These are phyloP conservation scores for Pythium phragmiticola DNA, from an alignment of 352 stramenopile genomes.

Conservation along the genomic window DNA sequence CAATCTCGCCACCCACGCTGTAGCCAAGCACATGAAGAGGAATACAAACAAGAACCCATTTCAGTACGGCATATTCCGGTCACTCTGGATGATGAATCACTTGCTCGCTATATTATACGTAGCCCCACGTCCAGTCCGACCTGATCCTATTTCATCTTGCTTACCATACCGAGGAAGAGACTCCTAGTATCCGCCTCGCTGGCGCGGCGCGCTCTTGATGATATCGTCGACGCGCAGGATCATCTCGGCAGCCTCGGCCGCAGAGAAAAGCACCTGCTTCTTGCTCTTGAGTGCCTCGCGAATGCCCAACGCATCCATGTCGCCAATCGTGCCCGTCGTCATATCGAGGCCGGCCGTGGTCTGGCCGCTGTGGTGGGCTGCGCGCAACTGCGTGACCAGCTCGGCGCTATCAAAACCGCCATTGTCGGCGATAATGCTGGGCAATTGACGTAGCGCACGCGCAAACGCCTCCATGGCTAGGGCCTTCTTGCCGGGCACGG, in stretches of 20 bases:
- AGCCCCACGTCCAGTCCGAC: not conserved
- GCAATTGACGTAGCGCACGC: constrained; percentile 94
- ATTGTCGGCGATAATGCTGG: constrained; percentile 99
- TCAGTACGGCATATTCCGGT: too few relatives aligned
- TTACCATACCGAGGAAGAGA: not conserved
- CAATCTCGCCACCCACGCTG: not conserved
- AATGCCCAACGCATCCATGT: constrained; percentile 98
- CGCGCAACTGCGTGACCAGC: constrained; percentile 95
- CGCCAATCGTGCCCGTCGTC: constrained; percentile 92
- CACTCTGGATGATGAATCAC: not conserved
- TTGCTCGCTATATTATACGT: constrained; percentile 13
- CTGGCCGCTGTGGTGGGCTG: constrained; percentile 91
- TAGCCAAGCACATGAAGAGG: not conserved
- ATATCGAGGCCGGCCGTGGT: constrained; percentile 97
- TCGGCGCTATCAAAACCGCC: constrained; percentile 98
- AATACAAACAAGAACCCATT: not conserved
- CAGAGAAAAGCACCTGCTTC: constrained; percentile 96
- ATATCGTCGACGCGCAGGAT: constrained; percentile 99
- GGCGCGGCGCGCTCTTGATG: constrained; percentile 93
- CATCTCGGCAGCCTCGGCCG: constrained; percentile 99
- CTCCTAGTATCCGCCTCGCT: constrained; percentile 38
- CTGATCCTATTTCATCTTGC: constrained; percentile 2
- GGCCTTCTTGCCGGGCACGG: constrained; percentile 96
- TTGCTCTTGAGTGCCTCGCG: constrained; percentile 96
- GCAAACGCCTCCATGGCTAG: constrained; percentile 98